These are phyloP conservation scores for Nakazawaea ernobii DNA, from an alignment of 805 yeast genomes.

Conservation along the genomic window DNA sequence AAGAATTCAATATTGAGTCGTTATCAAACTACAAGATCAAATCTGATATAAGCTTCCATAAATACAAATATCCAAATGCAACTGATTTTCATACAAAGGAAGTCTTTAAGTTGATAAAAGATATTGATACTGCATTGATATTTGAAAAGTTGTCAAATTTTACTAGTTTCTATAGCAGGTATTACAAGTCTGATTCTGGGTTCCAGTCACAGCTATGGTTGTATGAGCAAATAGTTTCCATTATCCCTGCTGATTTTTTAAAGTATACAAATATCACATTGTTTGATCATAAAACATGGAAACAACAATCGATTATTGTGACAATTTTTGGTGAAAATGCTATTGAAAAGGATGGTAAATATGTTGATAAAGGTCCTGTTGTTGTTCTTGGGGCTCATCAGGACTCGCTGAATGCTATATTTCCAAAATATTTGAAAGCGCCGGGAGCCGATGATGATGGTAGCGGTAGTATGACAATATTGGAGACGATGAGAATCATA, in stretches of 20 bases:
- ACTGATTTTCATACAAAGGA: conserved; percentile 24
- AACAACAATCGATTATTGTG: conserved; percentile 71
- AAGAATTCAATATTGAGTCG: conserved; percentile 18
- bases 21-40: conserved; percentile 16
- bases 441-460: conserved; percentile 98
- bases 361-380: conserved; percentile 24
- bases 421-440: conserved; percentile 64
- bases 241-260: conserved; percentile 20
- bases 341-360: conserved; percentile 26
- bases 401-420: conserved; percentile 71
- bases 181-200: conserved; percentile 71
- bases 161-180: conserved; percentile 69
- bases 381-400: conserved; percentile 87
- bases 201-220: conserved; percentile 69
- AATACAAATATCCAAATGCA: conserved; percentile 51
- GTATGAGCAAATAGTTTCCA: conserved; percentile 33
- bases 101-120: conserved; percentile 34
- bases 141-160: conserved; percentile 52
- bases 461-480: conserved; percentile 73
- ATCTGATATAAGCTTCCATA: conserved; percentile 10
- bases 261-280: conserved; percentile 33
- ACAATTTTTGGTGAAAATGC: conserved; percentile 45
- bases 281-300: conserved; percentile 65
- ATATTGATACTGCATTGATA: conserved; percentile 43
- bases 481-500: conserved; percentile 70